Conservation (phyloP, 2,329 filamentous ascomycete species). For the Cercospora janseana region DNA sequence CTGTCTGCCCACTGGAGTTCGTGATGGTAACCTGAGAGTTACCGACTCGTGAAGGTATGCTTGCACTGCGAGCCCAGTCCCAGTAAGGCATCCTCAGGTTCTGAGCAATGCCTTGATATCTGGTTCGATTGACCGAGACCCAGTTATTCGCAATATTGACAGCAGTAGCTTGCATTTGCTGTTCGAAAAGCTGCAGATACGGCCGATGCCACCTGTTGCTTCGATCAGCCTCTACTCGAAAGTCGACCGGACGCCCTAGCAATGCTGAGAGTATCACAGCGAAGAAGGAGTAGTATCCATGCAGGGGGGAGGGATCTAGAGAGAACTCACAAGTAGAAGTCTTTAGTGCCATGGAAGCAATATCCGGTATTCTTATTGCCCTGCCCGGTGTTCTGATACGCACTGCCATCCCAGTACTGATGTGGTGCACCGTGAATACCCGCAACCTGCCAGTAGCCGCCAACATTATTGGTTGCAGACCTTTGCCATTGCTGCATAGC, state of each 20-base stretch:
- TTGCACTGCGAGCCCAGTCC: slow-evolving; percentile 31
- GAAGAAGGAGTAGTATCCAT: too few relatives aligned
- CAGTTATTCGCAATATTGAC: slow-evolving; percentile 26
- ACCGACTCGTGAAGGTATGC: slow-evolving; percentile 30
- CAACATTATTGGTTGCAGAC: slow-evolving; percentile 7
- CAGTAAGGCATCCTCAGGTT: slow-evolving; percentile 33
- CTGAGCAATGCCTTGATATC: slow-evolving; percentile 25
- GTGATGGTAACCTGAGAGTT: slow-evolving; percentile 29
- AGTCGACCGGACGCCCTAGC: too few relatives aligned
- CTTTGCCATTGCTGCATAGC: slow-evolving; percentile 22
- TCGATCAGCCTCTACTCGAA: background rate
- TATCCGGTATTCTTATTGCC: slow-evolving; percentile 7
- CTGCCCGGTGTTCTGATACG: slow-evolving; percentile 3
- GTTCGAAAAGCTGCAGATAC: slow-evolving; percentile 32
- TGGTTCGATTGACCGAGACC: slow-evolving; percentile 8
- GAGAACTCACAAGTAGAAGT: slow-evolving; percentile 6
- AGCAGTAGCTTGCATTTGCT: slow-evolving; percentile 27
- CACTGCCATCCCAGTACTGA: slow-evolving; percentile 27
- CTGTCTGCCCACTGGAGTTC: slow-evolving; percentile 25
- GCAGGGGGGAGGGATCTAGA: background rate
- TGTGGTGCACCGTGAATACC: slow-evolving; percentile 32
- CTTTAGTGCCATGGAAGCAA: slow-evolving; percentile 9
- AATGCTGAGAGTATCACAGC: too few relatives aligned
- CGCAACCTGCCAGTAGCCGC: slow-evolving; percentile 27
- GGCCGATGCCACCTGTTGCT: slow-evolving; percentile 28